Conservation (phyloP, 805 yeast genomes). For the Candida nanaspora region DNA sequence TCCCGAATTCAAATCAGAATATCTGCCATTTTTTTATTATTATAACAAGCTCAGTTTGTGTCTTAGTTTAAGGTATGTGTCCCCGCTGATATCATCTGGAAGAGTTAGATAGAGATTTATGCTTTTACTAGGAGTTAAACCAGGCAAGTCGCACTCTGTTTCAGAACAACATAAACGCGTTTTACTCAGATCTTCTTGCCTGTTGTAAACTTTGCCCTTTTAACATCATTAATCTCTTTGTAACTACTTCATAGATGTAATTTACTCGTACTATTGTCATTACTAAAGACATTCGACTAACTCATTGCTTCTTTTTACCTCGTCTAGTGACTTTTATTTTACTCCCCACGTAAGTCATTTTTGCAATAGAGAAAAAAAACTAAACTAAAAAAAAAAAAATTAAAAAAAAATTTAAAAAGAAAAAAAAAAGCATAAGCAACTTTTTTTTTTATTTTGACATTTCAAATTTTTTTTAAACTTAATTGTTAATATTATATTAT, state of each 20-base stretch:
- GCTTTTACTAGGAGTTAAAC: no score
- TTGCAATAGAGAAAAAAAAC: background rate
- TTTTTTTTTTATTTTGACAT: background rate
- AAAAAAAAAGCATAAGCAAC: background rate
- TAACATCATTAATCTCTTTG: no score
- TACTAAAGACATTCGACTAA: background rate
- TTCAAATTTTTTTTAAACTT: slow-evolving; percentile 1
- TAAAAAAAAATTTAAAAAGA: background rate
- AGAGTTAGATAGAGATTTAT: background rate
- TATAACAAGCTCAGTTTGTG: background rate
- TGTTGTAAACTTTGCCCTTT: no score
- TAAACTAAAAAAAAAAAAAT: background rate
- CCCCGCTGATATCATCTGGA: background rate
- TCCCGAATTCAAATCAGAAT: background rate
- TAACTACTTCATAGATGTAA: background rate
- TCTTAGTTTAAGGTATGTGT: background rate
- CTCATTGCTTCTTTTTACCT: background rate
- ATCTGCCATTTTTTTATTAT: background rate
- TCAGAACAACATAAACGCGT: no score
- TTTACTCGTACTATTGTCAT: background rate
- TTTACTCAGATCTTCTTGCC: no score
- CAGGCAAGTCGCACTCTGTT: no score
- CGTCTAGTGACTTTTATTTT: background rate
- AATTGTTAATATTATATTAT: background rate
- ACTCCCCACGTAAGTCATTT: background rate